These are phyloP conservation scores for Wickerhamomyces pijperi DNA, from an alignment of 805 yeast species.

Conservation along the genomic window DNA sequence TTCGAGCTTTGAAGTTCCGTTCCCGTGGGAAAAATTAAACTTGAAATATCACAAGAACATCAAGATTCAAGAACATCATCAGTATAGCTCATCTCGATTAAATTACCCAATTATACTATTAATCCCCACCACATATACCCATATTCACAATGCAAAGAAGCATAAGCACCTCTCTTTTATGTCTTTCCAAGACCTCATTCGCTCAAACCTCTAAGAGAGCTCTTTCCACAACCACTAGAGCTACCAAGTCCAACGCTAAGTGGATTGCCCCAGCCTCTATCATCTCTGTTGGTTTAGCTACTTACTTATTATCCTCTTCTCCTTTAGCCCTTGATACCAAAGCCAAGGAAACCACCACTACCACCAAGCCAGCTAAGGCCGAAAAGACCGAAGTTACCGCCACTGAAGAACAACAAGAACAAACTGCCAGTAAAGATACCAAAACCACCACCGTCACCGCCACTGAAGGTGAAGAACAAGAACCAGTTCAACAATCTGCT, in stretches of 20 bases:
- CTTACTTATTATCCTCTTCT: slow-evolving; percentile 9
- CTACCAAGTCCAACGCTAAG: slow-evolving; percentile 2
- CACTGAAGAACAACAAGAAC: slow-evolving; percentile 1
- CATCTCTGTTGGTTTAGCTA: slow-evolving; percentile 9
- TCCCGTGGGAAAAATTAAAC: too few relatives aligned
- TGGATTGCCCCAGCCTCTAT: slow-evolving; percentile 12
- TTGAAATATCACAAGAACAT: too few relatives aligned
- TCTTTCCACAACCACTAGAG: slow-evolving; percentile 5
- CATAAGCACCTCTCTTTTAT: slow-evolving; percentile 1
- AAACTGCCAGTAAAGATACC: slow-evolving; percentile 5
- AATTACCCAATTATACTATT: too few relatives aligned
- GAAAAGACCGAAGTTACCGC: slow-evolving; percentile 1
- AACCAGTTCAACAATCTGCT: slow-evolving; percentile 49
- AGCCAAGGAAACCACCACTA: slow-evolving; percentile 2
- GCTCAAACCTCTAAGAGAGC: slow-evolving; percentile 7
- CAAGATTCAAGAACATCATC: too few relatives aligned
- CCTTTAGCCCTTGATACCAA: slow-evolving; percentile 13
- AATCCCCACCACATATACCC: too few relatives aligned
- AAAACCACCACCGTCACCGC: too few relatives aligned
- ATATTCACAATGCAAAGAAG: slow-evolving; percentile 9
- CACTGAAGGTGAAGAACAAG: slow-evolving; percentile 20
- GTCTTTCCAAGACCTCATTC: slow-evolving; percentile 1
- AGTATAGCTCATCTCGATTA: too few relatives aligned
- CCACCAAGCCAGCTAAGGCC: slow-evolving; percentile 1
- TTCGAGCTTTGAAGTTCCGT: too few relatives aligned